Evolutionary conservation across 2,329 filamentous ascomycete species (phyloP), one percentile per base, ranked within the genome.

Genomic region (Hypomyces rosellus): DNA sequence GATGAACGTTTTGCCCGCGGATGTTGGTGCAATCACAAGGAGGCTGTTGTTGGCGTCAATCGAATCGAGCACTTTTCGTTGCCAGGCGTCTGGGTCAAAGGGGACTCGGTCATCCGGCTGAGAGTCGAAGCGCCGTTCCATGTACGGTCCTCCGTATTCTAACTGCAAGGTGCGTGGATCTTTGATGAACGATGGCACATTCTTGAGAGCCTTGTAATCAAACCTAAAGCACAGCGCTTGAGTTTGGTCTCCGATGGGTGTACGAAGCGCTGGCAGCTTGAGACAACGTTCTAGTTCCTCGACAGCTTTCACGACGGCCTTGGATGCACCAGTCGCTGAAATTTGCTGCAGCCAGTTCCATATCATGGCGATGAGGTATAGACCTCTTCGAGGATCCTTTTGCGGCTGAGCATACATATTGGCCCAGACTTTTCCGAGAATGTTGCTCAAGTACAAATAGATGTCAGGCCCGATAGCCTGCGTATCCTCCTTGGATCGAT

Each of bases 1-100:
- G 52, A 91, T 91, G 64, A 91, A 92, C 0, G 87, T 92, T 65
- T 91, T 92, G 55, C 88, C 88, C 0, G 88, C 84, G 20, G 83
- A 88, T 0, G 87, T 92, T 0, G 87, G 87, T 0, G 87, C 87
- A 8, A 91, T 82, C 1, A 89, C 85, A 52, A 91, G 83, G 0
- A 89, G 69, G 57, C 85, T 89, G 55, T 82, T 78, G 48, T 86
- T 74, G 0, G 74, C 75, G 63, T 92, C 87, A 36, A 91, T 83
- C 37, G 81, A 78, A 55, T 92, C 85, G 1, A 92, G 73, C 0
- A 91, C 86, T 36, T 80, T 73, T 49, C 84, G 72, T 65, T 92
- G 87, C 88, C 87, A 92, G 3, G 77, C 79, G 69, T 92, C 87
- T 1, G 88, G 87, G 4, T 83, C 69, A 61, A 92, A 92, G 2